These are phyloP conservation scores for Trichoderma asperelloides DNA, from an alignment of 495 filamentous ascomycete genomes.

Conservation along the genomic window DNA sequence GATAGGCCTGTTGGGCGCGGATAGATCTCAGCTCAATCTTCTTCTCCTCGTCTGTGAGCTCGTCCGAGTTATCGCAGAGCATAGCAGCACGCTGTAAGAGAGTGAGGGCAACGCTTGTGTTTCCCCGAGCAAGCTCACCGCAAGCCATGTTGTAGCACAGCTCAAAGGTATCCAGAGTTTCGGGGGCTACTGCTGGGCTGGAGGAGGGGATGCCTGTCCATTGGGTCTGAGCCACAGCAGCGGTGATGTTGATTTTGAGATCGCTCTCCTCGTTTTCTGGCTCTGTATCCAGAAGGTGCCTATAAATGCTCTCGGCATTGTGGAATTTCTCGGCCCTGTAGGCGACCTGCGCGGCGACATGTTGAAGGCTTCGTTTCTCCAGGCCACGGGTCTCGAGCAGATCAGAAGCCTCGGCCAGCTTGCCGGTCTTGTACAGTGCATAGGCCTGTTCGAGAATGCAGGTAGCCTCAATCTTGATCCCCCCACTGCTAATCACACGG, in stretches of 20 bases:
- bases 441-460: constrained; percentile 80
- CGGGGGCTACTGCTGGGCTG: constrained; percentile 42
- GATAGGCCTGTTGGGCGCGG: constrained; percentile 76
- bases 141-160: constrained; percentile 91
- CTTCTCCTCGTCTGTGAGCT: constrained; percentile 76
- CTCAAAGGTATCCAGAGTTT: constrained; percentile 82
- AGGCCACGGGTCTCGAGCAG: constrained; percentile 39
- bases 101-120: constrained; percentile 63
- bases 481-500: constrained; percentile 62
- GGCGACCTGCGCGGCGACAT: constrained; percentile 81
- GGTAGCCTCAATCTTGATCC: constrained; percentile 53
- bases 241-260: constrained; percentile 73
- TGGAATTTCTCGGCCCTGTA: constrained; percentile 81
- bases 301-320: constrained; percentile 61
- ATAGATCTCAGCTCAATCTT: constrained; percentile 77
- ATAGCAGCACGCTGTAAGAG: constrained; percentile 80
- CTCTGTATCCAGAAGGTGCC: constrained; percentile 41
- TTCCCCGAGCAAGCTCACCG: constrained; percentile 69
- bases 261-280: constrained; percentile 65
- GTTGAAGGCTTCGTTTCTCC: constrained; percentile 46
- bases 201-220: constrained; percentile 50
- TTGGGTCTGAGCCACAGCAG: constrained; percentile 75
- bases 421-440: constrained; percentile 79
- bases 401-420: constrained; percentile 60
- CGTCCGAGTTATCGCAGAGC: constrained; percentile 74